Base-by-base conservation (phyloP, 2,329 filamentous ascomycete species). In the Claviceps purpurea region DNA sequence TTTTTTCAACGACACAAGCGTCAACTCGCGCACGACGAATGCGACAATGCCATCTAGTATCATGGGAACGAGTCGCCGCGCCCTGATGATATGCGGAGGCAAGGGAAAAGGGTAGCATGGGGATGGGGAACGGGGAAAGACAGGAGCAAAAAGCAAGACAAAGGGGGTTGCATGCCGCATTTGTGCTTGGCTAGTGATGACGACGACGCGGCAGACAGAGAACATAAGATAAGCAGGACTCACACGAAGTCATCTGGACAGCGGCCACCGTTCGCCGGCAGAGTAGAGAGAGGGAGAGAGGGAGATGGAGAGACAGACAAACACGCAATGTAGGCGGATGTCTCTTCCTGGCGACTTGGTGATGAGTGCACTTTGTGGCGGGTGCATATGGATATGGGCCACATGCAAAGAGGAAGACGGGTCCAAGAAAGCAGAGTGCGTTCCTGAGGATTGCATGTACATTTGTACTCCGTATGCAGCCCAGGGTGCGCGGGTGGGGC, bases 171-270 rank as follows among this genome's bases (percentile, higher is more conserved):
- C 42, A 34, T 34, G 30, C 30, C 30, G 30, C 30, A 10, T 4
- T 34, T 34, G 30, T 11, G 30, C 30, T 34, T 34, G 20, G 42
- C 5, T 13, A 24, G 13, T 20, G 26, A 26, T 37, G 16, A 26
- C 11, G 48, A 43, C 39, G 26, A 43, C 30, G 48, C 30, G 26
- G n/a, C 13, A 18, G 26, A 50, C 10, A 14, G 49, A 34, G 30
- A 38, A 14, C 20, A 42, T 34, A 22, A 37, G 5, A 43, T n/a
- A 7, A 20, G 14, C 14, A 20, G 38, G 14, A 53, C 51, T 53
- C 37, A 53, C 51, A 47, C 14, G 51, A 53, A 42, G 51, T 42
- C 47, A 50, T 53, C 37, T 18, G 50, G 43, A 20, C 42, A 13
- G 40, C 47, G 22, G 5, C 8, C 42, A 5, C 5, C 5, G 42